Percentiles rank a stretch among this genome's conserved stretches.
Conservation (phyloP, 345 rosid genomes). For the Pistacia vera region DNA sequence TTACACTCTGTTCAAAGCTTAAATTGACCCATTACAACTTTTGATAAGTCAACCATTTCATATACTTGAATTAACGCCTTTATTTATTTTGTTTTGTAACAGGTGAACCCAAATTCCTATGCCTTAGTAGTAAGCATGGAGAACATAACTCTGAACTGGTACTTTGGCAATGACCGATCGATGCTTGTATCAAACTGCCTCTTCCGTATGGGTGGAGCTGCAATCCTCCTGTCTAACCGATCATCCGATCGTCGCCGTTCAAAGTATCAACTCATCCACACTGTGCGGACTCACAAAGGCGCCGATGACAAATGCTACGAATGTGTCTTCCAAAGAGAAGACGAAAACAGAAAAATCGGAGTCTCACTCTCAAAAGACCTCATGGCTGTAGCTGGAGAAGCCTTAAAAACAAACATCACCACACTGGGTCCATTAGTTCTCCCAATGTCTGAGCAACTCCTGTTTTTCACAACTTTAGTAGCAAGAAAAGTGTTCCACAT, state of each 20-base stretch:
- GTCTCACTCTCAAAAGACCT: constrained; percentile 87
- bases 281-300: constrained; percentile 92
- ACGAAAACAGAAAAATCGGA: constrained; percentile 55
- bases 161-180: constrained; percentile 86
- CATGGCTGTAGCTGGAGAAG: constrained; percentile 96
- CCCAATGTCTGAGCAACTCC: constrained; percentile 89
- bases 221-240: constrained; percentile 82
- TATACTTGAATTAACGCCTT: not conserved
- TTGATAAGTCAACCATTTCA: too few species aligned
- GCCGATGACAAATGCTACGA: constrained; percentile 72
- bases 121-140: constrained; percentile 94
- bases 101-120: constrained; percentile 86
- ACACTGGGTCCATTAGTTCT: constrained; percentile 85
- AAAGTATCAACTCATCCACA: constrained; percentile 89
- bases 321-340: constrained; percentile 87
- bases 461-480: constrained; percentile 65
- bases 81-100: not conserved
- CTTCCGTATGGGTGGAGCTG: constrained; percentile 96
- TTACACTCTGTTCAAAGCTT: too few species aligned
- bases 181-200: constrained; percentile 94
- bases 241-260: constrained; percentile 73
- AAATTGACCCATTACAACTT: too few species aligned
- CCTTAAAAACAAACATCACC: constrained; percentile 89
- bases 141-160: constrained; percentile 86
- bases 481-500: constrained; percentile 69